Evolutionary conservation across 2,329 filamentous ascomycete genomes (phyloP).

Genomic region (Myotisia sp.): DNA sequence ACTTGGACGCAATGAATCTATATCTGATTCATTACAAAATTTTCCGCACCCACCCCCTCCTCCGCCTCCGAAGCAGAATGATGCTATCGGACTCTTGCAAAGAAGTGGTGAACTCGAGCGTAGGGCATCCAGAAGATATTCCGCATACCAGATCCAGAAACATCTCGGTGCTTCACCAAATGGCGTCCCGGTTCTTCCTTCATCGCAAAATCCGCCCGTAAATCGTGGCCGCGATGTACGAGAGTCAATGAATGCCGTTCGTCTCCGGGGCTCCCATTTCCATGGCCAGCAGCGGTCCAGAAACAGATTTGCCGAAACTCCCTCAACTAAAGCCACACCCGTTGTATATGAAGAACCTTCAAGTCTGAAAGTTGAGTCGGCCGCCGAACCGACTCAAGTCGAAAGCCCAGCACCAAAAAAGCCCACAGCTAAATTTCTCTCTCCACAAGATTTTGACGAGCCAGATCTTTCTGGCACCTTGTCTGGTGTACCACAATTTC

Average conservation of each 20-base stretch:
- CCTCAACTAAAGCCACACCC: slow-evolving; percentile 42
- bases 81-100: slow-evolving; percentile 80
- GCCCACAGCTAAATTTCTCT: slow-evolving; percentile 50
- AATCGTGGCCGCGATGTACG: slow-evolving; percentile 67
- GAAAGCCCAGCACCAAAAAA: slow-evolving; percentile 42
- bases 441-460: slow-evolving; percentile 28
- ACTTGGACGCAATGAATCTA: slow-evolving; percentile 17
- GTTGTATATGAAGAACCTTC: slow-evolving; percentile 23
- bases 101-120: slow-evolving; percentile 84
- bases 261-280: slow-evolving; percentile 21
- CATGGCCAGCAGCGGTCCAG: slow-evolving; percentile 38
- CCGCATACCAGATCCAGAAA: slow-evolving; percentile 91
- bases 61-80: slow-evolving; percentile 72
- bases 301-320: slow-evolving; percentile 42
- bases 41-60: slow-evolving; percentile 51
- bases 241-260: slow-evolving; percentile 60
- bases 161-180: slow-evolving; percentile 68
- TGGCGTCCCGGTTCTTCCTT: slow-evolving; percentile 72
- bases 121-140: slow-evolving; percentile 83
- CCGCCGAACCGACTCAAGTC: slow-evolving; percentile 11
- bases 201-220: slow-evolving; percentile 61
- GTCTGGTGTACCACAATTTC: slow-evolving; percentile 37
- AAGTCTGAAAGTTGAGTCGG: slow-evolving; percentile 9
- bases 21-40: slow-evolving; percentile 13
- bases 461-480: slow-evolving; percentile 36